Conservation (phyloP, 495 filamentous ascomycete species). For the Neurospora cerealis region DNA sequence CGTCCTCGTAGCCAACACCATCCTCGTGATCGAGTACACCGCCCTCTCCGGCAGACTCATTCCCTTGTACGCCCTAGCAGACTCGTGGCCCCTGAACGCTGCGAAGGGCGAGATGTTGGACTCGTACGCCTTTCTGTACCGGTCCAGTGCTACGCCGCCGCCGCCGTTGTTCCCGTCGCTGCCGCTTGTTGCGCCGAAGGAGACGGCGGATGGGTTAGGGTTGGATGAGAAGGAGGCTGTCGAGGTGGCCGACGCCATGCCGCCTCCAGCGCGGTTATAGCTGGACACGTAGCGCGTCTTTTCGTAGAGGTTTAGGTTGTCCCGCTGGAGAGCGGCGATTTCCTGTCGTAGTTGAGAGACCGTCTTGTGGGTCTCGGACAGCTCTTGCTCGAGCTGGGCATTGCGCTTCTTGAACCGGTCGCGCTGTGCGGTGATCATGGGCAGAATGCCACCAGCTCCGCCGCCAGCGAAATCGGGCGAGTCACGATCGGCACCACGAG, state of each 20-base stretch:
- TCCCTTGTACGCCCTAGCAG: conserved; percentile 81
- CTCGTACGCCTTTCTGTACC: conserved; percentile 91
- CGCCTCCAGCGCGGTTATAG: conserved; percentile 59
- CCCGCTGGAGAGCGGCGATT: conserved; percentile 83
- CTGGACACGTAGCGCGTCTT: conserved; percentile 94
- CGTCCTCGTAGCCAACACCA: conserved; percentile 81
- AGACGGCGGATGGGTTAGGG: conserved; percentile 60
- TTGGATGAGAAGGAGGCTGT: conserved; percentile 59
- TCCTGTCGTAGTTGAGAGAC: conserved; percentile 86
- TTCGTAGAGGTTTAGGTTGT: conserved; percentile 94
- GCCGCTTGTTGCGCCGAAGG: conserved; percentile 37
- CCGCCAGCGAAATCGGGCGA: conserved; percentile 62
- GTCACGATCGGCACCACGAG: conserved; percentile 35
- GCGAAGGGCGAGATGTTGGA: conserved; percentile 92
- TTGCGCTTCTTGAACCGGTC: conserved; percentile 98
- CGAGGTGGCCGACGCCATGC: conserved; percentile 58
- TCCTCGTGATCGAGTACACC: conserved; percentile 81
- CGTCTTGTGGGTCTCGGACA: conserved; percentile 69
- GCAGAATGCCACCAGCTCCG: conserved; percentile 81
- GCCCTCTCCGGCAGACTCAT: conserved; percentile 87
- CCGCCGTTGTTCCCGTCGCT: background rate
- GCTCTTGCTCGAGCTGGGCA: conserved; percentile 78
- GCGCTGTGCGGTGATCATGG: conserved; percentile 96
- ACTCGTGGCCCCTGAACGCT: conserved; percentile 85
- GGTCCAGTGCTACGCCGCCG: conserved; percentile 59